A percentile compares a stretch with the other conserved stretches of the same genome.
Conservation (phyloP, 2,329 filamentous ascomycete genomes). For the Aureobasidium sp. region DNA sequence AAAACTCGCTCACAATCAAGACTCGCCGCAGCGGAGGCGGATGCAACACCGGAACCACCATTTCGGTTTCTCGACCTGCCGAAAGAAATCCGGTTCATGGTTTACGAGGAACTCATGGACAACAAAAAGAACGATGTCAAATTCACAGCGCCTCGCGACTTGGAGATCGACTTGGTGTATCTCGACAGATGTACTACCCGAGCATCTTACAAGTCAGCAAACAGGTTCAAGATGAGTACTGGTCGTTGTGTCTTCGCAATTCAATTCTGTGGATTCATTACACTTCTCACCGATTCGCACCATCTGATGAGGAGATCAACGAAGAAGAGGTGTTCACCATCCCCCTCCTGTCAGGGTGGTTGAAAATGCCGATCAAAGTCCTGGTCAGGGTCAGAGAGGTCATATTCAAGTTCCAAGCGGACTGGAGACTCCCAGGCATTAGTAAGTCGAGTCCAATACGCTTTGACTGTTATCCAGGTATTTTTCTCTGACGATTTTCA, state of each 20-base stretch:
- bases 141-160: not conserved
- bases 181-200: constrained; percentile 7
- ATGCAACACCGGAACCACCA: not conserved
- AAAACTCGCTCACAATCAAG: not conserved
- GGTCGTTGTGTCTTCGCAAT: constrained; percentile 2
- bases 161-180: not conserved
- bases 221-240: not conserved
- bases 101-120: constrained; percentile 8
- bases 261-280: not conserved
- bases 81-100: not conserved
- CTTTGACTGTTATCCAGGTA: not conserved
- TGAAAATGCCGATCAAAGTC: not conserved
- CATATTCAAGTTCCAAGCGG: not conserved
- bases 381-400: not conserved
- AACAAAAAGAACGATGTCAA: not conserved
- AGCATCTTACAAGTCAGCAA: not conserved
- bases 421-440: not conserved
- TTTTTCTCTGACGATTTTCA: not conserved
- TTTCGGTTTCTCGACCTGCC: constrained; percentile 11
- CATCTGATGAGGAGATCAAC: not conserved
- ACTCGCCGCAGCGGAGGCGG: not conserved
- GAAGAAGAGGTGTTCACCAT: not conserved
- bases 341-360: not conserved
- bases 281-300: not conserved
- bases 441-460: not conserved